Conservation (phyloP, 768 basidiomycete genomes). For the Candolleomyces efflorescens region DNA sequence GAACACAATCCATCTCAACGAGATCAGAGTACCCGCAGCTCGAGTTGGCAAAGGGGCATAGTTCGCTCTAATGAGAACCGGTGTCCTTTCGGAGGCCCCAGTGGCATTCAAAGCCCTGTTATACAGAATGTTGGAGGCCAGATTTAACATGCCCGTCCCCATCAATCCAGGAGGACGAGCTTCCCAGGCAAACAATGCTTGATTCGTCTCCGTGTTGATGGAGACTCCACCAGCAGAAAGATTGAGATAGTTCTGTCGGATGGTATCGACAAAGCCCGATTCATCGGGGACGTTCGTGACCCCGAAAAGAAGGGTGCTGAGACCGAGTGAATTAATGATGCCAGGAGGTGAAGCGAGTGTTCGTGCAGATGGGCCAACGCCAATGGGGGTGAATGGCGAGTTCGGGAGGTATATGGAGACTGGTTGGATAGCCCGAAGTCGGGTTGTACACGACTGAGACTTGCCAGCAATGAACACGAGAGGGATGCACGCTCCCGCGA, state of each 20-base stretch:
- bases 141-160: constrained; percentile 60
- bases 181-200: constrained; percentile 69
- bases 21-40: constrained; percentile 51
- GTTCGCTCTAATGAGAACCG: constrained; percentile 53
- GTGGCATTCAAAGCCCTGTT: constrained; percentile 56
- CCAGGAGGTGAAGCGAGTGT: constrained; percentile 54
- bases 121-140: constrained; percentile 64
- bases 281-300: constrained; percentile 49
- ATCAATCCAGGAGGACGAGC: constrained; percentile 53
- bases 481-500: constrained; percentile 65
- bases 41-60: constrained; percentile 57
- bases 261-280: constrained; percentile 50
- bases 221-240: constrained; percentile 69
- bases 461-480: constrained; percentile 56
- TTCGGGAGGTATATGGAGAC: constrained; percentile 54
- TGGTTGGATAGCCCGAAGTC: constrained; percentile 29
- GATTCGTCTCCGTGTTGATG: constrained; percentile 43
- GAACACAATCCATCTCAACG: constrained; percentile 72
- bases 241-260: constrained; percentile 48
- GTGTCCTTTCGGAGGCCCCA: constrained; percentile 28
- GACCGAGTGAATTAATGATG: constrained; percentile 44
- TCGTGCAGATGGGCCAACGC: constrained; percentile 26
- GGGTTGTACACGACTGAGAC: constrained; percentile 45
- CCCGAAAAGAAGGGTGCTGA: constrained; percentile 27
- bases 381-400: constrained; percentile 33